Percentiles rank a stretch among this genome's conserved stretches.
Conservation (phyloP, 139 green algal genomes). For the Volvox reticuliferus region DNA sequence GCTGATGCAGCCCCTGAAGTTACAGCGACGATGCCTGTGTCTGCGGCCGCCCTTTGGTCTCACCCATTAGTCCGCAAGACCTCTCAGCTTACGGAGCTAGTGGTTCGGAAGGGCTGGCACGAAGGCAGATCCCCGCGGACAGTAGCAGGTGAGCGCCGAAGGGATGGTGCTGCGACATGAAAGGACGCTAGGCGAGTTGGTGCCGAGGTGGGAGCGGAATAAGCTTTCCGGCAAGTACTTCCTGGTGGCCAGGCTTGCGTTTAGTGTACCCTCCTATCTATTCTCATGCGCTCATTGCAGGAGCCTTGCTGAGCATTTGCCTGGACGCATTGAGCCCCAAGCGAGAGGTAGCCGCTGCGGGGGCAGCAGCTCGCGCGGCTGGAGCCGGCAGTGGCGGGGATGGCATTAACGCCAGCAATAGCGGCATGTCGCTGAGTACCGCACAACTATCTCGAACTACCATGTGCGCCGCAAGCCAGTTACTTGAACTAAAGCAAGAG, state of each 20-base stretch:
- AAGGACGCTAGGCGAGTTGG: no score
- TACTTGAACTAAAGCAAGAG: slow-evolving; percentile 12
- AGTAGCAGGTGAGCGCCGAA: background rate
- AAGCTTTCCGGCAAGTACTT: no score
- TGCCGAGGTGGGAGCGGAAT: no score
- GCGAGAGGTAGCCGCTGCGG: background rate
- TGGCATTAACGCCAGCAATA: no score
- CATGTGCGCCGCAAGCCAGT: background rate
- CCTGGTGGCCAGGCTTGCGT: no score
- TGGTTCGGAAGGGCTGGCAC: slow-evolving; percentile 39
- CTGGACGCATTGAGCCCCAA: slow-evolving; percentile 1
- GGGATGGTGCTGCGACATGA: background rate
- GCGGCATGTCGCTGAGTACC: background rate
- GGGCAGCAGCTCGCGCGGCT: background rate
- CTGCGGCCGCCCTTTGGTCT: background rate
- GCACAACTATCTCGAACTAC: background rate
- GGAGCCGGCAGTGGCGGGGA: background rate
- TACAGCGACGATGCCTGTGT: background rate
- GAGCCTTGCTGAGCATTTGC: slow-evolving; percentile 21
- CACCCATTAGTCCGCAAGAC: background rate
- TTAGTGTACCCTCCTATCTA: no score
- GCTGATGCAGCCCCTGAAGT: no score
- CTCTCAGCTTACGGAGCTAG: background rate
- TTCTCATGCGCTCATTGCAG: background rate
- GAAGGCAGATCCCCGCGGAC: slow-evolving; percentile 25